These are phyloP conservation scores for Solanum bulbocastanum DNA, from an alignment of 257 asterid genomes.

Conservation along the genomic window DNA sequence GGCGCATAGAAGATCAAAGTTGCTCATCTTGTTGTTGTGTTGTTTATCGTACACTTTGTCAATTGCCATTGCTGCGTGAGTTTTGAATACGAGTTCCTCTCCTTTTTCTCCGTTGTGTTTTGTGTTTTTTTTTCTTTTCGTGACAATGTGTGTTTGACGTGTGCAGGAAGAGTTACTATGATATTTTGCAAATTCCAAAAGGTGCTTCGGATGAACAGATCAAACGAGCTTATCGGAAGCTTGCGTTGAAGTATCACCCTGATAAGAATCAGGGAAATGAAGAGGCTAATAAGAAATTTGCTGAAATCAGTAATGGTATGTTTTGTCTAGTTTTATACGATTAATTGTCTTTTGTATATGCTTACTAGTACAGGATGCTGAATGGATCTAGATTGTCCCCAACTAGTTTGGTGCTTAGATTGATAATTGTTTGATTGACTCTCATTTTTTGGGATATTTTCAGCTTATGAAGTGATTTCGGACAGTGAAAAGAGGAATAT, in stretches of 20 bases:
- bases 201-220: slow-evolving; percentile 90
- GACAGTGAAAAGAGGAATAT: slow-evolving; percentile 80
- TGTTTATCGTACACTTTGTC: slow-evolving; percentile 27
- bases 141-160: background rate
- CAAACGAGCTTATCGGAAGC: slow-evolving; percentile 86
- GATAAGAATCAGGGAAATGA: slow-evolving; percentile 89
- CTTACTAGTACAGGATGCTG: background rate
- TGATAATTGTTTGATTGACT: background rate
- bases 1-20: slow-evolving; percentile 66
- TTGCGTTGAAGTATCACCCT: slow-evolving; percentile 90
- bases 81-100: background rate
- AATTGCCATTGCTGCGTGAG: slow-evolving; percentile 82
- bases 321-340: background rate
- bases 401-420: background rate
- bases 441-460: background rate
- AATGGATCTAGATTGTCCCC: background rate
- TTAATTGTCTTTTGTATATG: background rate
- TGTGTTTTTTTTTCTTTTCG: background rate
- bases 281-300: slow-evolving; percentile 86
- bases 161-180: slow-evolving; percentile 79
- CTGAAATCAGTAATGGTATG: slow-evolving; percentile 84
- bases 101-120: background rate
- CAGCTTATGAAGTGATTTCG: slow-evolving; percentile 88
- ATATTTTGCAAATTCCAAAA: slow-evolving; percentile 62
- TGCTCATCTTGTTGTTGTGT: slow-evolving; percentile 38